Evolutionary conservation across 176 grass and related monocot genomes (phyloP), one percentile per base, ranked within the genome.

Genomic region (Avena atlantica): DNA sequence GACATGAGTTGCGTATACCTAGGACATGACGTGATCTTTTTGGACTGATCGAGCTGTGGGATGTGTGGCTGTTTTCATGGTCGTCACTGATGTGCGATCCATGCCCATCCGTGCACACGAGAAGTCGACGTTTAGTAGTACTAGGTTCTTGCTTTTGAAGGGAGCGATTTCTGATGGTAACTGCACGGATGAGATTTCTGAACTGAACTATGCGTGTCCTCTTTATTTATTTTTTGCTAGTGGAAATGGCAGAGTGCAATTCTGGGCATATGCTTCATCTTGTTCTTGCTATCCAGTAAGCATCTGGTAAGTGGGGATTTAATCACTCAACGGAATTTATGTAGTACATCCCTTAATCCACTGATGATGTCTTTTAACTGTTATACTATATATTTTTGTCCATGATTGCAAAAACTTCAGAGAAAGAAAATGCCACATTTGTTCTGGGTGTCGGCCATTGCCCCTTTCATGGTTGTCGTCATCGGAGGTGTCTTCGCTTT

Each of bases 371-470:
- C 6, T 40, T 40, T 1, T 29, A 29, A 29, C 27, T 29, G 27
- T 29, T 29, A 29, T 29, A 24, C 56, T 44, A 13, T 69, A 21
- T 9, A 1, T 24, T 23, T 58, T 76, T 20, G 57, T 64, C 16
- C 8, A 19, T 7, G 37, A 20, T 82, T 25, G 12, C 14, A 11
- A 85, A 77, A 79, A 44, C 37, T 85, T 63, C 92, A 99, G 97
- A 99, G 86, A 83, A 89, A 62, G 51, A 99, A 93, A 89, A 75
- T 59, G 62, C 97, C 92, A 63, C 87, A 86, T 19, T 3, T 99
- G 17, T 99, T 99, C 80, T 99, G 92, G 97, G 90, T 99, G 84
- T 89, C 97, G 63, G 92, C 92, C 65, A 94, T 99, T 45, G 85
- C 94, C 20, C 97, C 97, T 27, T 86, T 99, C 60, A 45, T 99